These are phyloP conservation scores for Backusella tuberculispora DNA, from an alignment of 192 early-diverging fungal genomes.

Conservation along the genomic window DNA sequence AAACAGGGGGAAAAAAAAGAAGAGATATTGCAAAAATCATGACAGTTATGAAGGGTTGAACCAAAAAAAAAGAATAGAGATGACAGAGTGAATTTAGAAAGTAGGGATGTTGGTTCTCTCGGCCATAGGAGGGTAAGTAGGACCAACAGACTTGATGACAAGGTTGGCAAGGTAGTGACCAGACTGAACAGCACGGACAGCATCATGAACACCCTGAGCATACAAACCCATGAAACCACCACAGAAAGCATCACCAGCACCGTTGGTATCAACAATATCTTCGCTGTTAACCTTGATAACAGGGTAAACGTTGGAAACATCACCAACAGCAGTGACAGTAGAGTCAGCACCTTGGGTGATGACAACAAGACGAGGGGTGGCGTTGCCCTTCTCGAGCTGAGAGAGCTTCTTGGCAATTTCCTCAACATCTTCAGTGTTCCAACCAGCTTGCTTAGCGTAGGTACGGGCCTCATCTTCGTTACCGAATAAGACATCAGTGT, in stretches of 20 bases:
- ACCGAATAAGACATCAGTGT: slow-evolving; percentile 94
- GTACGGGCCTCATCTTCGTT: slow-evolving; percentile 96
- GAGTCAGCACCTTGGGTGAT: slow-evolving; percentile 87
- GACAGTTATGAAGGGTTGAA: not conserved
- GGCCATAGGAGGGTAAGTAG: slow-evolving; percentile 65
- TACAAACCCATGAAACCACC: slow-evolving; percentile 91
- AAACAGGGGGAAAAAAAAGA: not conserved
- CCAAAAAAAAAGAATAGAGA: not conserved
- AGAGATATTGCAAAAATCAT: not conserved
- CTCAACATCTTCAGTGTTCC: slow-evolving; percentile 74
- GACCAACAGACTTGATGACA: slow-evolving; percentile 81
- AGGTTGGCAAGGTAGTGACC: slow-evolving; percentile 91
- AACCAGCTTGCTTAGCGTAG: slow-evolving; percentile 74
- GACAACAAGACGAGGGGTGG: slow-evolving; percentile 82
- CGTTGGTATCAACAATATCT: slow-evolving; percentile 96
- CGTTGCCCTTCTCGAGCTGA: slow-evolving; percentile 80
- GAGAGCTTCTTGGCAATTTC: slow-evolving; percentile 84
- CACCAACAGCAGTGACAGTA: slow-evolving; percentile 73
- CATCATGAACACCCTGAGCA: slow-evolving; percentile 70
- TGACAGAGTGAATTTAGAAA: slow-evolving; percentile 30
- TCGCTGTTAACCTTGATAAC: slow-evolving; percentile 59
- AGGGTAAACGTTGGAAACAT: slow-evolving; percentile 62
- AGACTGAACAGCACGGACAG: slow-evolving; percentile 71
- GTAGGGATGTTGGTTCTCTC: slow-evolving; percentile 34
- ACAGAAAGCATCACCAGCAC: slow-evolving; percentile 96